A percentile compares a stretch with the other conserved stretches of the same genome.
phyloP scores from a whole-genome alignment of 2,329 filamentous ascomycete species.

The Diaporthe vaccinii region DNA sequence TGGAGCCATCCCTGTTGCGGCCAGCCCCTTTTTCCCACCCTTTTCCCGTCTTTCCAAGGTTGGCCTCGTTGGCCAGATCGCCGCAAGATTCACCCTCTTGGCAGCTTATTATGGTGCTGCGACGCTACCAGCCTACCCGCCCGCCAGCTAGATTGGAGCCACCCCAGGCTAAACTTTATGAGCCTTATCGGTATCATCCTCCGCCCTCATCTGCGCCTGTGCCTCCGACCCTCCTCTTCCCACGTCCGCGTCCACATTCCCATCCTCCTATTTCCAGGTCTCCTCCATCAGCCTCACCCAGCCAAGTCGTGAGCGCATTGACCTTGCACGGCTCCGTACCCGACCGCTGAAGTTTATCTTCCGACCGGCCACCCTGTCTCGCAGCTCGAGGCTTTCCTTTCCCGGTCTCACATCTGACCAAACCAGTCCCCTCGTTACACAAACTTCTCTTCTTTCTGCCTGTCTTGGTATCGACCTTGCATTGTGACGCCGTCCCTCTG shows the following conservation, averaged over 20 bases:
- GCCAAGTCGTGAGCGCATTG: conserved; percentile 21
- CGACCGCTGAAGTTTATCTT: conserved; percentile 26
- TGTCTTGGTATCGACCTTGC: conserved; percentile 13
- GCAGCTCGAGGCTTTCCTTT: conserved; percentile 11
- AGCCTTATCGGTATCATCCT: conserved; percentile 33
- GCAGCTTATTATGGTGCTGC: conserved; percentile 27
- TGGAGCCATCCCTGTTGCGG: conserved; percentile 28
- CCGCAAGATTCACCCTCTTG: conserved; percentile 34
- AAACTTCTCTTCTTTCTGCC: conserved; percentile 18
- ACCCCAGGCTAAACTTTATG: conserved; percentile 24
- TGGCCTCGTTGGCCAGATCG: conserved; percentile 31
- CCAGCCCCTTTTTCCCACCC: conserved; percentile 26
- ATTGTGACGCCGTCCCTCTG: conserved; percentile 18
- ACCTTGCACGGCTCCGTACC: conserved; percentile 25
- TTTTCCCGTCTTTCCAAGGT: not conserved
- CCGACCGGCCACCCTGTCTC: conserved; percentile 21
- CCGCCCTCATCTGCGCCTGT: not conserved
- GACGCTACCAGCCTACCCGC: conserved; percentile 8
- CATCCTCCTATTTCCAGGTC: conserved; percentile 24
- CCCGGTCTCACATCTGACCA: conserved; percentile 15
- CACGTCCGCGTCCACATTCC: conserved; percentile 15
- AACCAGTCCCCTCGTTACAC: conserved; percentile 41
- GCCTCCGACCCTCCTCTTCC: conserved; percentile 3
- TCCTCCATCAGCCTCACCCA: not conserved
- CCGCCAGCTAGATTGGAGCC: conserved; percentile 2